phyloP scores from a whole-genome alignment of 331 rosid genomes.

The Malus hybrid region DNA sequence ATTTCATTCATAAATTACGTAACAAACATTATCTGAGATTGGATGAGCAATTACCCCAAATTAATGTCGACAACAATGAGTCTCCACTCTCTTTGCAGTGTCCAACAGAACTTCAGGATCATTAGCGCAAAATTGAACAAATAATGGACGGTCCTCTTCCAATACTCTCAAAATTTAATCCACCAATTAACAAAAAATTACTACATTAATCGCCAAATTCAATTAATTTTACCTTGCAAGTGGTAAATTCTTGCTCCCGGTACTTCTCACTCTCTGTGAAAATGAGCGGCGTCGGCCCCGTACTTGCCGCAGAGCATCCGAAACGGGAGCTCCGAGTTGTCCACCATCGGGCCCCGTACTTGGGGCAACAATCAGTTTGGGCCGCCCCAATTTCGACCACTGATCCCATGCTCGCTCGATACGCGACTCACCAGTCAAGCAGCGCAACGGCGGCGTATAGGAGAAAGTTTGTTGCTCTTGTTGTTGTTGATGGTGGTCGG shows the following conservation, averaged over 20 bases:
- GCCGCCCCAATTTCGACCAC: conserved; percentile 71
- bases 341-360: conserved; percentile 40
- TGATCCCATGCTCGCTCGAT: conserved; percentile 77
- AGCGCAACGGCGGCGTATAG: conserved; percentile 9
- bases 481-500: conserved; percentile 10
- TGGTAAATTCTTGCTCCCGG: conserved; percentile 73
- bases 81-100: conserved; percentile 73
- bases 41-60: conserved; percentile 50
- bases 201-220: not conserved
- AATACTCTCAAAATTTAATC: not conserved
- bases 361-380: conserved; percentile 80
- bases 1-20: not conserved
- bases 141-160: conserved; percentile 69
- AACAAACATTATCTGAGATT: no score
- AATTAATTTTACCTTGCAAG: conserved; percentile 52
- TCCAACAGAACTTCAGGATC: conserved; percentile 69
- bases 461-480: not conserved
- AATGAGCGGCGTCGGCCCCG: conserved; percentile 43
- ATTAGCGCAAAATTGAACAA: conserved; percentile 94
- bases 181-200: not conserved
- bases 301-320: conserved; percentile 86
- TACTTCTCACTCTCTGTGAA: conserved; percentile 67
- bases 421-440: conserved; percentile 39
- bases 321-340: conserved; percentile 85
- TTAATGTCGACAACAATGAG: conserved; percentile 77